A percentile compares a stretch with the other conserved stretches of the same genome.
These are phyloP conservation scores for Begonia fuchsioides DNA, from an alignment of 306 rosid genomes.

Conservation along the genomic window DNA sequence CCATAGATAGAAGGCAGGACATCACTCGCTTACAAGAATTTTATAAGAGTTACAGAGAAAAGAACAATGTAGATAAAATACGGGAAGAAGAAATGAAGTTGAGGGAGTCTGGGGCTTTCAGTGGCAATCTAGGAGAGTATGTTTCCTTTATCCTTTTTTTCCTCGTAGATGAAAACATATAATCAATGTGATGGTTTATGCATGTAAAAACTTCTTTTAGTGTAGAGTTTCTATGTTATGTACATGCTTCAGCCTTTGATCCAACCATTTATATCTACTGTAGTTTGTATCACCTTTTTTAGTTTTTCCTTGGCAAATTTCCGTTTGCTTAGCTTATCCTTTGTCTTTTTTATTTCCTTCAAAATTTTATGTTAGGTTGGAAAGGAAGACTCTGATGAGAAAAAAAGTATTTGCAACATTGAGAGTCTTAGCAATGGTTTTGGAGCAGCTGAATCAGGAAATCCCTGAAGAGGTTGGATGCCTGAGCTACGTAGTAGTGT, in stretches of 20 bases:
- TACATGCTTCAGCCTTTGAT: no score
- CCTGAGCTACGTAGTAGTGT: no score
- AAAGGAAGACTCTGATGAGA: conserved; percentile 70
- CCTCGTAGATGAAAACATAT: no score
- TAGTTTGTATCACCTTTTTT: no score
- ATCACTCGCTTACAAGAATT: conserved; percentile 63
- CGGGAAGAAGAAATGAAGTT: conserved; percentile 69
- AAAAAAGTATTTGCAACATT: conserved; percentile 82
- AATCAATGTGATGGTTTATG: no score
- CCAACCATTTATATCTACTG: no score
- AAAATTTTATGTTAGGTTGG: conserved; percentile 48
- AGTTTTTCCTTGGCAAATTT: no score
- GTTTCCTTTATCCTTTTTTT: conserved; percentile 13
- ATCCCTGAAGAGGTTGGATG: conserved; percentile 81
- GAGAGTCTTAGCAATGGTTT: conserved; percentile 62
- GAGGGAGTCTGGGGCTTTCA: conserved; percentile 76
- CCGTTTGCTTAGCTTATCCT: neutral
- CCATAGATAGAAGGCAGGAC: conserved; percentile 85
- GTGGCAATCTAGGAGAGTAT: conserved; percentile 85
- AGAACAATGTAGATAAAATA: conserved; percentile 54
- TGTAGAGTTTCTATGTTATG: no score
- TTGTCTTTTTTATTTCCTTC: neutral
- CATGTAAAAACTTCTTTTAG: no score
- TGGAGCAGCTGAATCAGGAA: conserved; percentile 63
- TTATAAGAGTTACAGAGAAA: conserved; percentile 66